Evolutionary conservation across 75 land plant species (phyloP).

Genomic region (Chamaecyparis obtusa): DNA sequence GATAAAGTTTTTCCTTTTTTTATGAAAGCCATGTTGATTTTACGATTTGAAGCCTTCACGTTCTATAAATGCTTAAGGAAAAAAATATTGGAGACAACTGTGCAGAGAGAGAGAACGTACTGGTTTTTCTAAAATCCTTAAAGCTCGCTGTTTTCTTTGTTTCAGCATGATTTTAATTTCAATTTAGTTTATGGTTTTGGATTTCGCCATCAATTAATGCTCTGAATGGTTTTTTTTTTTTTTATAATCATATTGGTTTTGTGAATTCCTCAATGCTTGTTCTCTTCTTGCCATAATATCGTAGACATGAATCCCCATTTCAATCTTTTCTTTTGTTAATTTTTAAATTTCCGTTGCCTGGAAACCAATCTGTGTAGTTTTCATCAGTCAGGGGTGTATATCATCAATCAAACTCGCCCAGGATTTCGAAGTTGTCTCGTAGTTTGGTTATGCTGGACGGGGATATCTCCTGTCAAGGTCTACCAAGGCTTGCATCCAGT

Average conservation of each 20-base stretch:
- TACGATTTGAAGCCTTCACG: not conserved
- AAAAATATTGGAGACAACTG: not conserved
- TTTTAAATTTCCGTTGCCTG: not conserved
- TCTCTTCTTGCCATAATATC: not conserved
- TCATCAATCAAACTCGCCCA: not conserved
- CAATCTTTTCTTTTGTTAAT: not conserved
- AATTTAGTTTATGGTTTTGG: not conserved
- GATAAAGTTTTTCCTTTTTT: not conserved
- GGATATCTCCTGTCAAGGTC: not conserved
- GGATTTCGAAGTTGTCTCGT: not conserved
- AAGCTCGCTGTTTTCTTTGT: not conserved
- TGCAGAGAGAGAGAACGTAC: not conserved
- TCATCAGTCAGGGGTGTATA: not conserved
- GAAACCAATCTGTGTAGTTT: not conserved
- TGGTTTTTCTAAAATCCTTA: not conserved
- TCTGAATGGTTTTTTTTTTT: too few relatives aligned
- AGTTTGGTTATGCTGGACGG: not conserved
- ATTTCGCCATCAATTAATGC: not conserved
- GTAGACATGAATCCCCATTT: not conserved
- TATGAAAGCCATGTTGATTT: not conserved
- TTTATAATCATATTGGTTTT: not conserved
- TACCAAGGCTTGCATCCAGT: not conserved
- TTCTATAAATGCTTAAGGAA: not conserved
- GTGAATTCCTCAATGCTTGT: not conserved
- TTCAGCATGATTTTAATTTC: not conserved